Evolutionary conservation across 1,284 basidiomycete species (phyloP), one percentile per base, ranked within the genome.

Genomic region (Somion occarium): DNA sequence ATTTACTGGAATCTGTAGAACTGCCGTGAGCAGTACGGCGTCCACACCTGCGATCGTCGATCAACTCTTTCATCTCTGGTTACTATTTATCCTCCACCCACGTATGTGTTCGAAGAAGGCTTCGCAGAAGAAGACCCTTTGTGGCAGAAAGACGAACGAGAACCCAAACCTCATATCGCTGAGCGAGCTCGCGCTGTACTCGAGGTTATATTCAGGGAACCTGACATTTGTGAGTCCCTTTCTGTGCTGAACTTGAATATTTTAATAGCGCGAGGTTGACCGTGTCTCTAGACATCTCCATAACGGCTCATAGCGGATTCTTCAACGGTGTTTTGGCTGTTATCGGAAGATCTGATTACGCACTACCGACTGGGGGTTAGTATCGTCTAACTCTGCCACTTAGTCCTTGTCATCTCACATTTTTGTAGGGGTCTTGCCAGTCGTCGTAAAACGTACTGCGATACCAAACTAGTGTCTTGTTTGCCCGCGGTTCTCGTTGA

Each of bases 1-100:
- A 34, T 34, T 7, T 34, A 7, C 30, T 34, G 30, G 30, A 34
- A 7, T 7, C 23, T 18, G 1, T 50, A 87, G 85, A 75, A 83
- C 54, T 74, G 79, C 25, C 78, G 88, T 15, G 88, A 91, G 66
- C 72, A 78, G 51, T 78, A 81, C 50, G 88, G 88, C 0, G 73
- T 79, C 1, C 86, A 91, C 59, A 88, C 85, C 0, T 91, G 88
- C 61, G 89, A 91, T 63, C 77, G 80, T 56, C 79, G 89, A 5
- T 71, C 71, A 12, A 71, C 78, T 0, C 72, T 75, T 49, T 73
- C 80, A 0, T 73, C 77, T 46, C 83, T 94, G 49, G 55, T 65
- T 0, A 56, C 63, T 0, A 64, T 73, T 1, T 93, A 88, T 47
- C 52, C 58, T 1, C 54, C 60, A 59, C 86, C 88, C 0, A 62